Evolutionary conservation across 202 grass and related monocot species (phyloP).

Genomic region (Thinopyrum obtusiflorum): DNA sequence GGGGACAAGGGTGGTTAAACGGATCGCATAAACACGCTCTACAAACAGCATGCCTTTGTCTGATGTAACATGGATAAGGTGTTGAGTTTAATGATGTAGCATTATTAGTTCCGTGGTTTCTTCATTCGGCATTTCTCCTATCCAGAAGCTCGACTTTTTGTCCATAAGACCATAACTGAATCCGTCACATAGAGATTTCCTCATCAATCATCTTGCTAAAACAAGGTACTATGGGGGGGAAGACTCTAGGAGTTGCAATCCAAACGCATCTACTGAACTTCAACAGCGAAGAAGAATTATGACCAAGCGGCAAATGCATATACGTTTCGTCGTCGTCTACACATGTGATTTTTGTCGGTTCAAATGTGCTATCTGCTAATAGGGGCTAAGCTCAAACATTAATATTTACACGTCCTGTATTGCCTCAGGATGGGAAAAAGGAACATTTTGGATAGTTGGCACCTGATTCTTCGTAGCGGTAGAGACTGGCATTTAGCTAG

Average conservation of each 20-base stretch:
- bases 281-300: background rate
- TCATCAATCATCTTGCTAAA: background rate
- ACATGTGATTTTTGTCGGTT: background rate
- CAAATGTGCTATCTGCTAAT: background rate
- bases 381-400: background rate
- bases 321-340: background rate
- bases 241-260: background rate
- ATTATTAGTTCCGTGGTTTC: background rate
- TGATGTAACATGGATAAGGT: background rate
- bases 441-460: background rate
- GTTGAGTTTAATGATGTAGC: background rate
- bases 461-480: background rate
- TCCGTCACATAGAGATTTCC: background rate
- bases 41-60: background rate
- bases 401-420: slow-evolving; percentile 24
- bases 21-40: background rate
- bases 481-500: background rate
- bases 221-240: background rate
- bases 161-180: background rate
- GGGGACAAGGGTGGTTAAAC: background rate
- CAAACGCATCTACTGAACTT: background rate
- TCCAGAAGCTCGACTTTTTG: background rate
- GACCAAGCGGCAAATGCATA: background rate
- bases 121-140: background rate
- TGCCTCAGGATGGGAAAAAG: background rate